Evolutionary conservation across 306 rosid genomes (phyloP), one percentile per base, ranked within the genome.

Genomic region (Oxytropis ochrocephala): DNA sequence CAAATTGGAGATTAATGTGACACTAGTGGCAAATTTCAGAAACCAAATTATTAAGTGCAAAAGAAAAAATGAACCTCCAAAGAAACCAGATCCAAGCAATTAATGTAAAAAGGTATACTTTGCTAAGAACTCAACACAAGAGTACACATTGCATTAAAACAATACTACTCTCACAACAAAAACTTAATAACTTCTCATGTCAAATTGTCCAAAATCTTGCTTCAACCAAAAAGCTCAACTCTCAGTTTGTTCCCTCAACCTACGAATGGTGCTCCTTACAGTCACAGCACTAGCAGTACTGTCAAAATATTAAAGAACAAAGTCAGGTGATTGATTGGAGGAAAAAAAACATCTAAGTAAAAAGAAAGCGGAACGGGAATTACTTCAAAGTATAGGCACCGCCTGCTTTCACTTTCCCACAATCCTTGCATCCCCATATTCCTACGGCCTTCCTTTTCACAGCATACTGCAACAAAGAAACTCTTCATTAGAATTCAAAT

Each of bases 341-440:
- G 4, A 2, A 5, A 7, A 47, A 6, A 9, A 11, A 63, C 14
- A 8, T 2, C 1, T 11, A 3, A 6, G 43, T 0, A 1, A 30
- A 9, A 63, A 8, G 5, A 4, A 63, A 38, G 54, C 7, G 46
- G 10, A 35, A 47, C 4, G 43, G 6, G 13, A 7, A 71, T 78
- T 86, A 88, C 96, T 90, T 90, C 85, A 86, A 72, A 27, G 91
- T 90, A 78, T 90, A 90, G 60, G 87, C 96, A 56, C 96, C 96
- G 3, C 91, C 91, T 0, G 96, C 94, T 70, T 90, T 87, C 68
- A 87, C 94, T 84, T 90, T 90, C 32, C 96, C 96, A 50, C 96
- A 90, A 75, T 90, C 96, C 82, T 90, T 90, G 84, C 94, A 90
- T 24, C 94, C 94, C 96, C 94, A 90, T 64, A 90, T 90, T 77